Base-by-base conservation (phyloP, 495 filamentous ascomycete species). In the Penicillium robsamsonii region DNA sequence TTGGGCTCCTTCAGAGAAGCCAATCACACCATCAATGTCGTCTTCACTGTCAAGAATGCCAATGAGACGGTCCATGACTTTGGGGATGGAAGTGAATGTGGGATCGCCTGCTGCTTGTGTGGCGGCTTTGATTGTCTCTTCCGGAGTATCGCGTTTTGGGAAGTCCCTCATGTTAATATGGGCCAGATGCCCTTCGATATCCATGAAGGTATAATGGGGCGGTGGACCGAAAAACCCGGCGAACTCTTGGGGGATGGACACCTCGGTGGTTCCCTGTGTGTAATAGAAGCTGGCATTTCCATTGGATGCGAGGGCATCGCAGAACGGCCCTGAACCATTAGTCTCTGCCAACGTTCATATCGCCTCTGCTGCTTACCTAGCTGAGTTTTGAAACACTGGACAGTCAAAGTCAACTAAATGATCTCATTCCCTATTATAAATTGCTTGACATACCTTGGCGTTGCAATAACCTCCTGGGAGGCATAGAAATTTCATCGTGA, bases 1-100 rank as follows among this genome's bases (percentile, higher is more conserved):
- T 0, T 76, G 78, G 10, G 82, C 84, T 18, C 85, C 85, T 56
- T 87, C 84, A 0, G 83, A 86, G 53, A 84, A 87, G 0, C 82
- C 83, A 47, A 86, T 79, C 43, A 86, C 59, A 5, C 67, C 69
- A 9, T 63, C 61, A 13, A 70, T 69, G 0, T 65, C 63, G 3
- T 62, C 70, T 17, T 84, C 74, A 6, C 30, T 55, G 31, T 72
- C 69, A 15, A 70, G 35, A 20, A 63, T 56, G 12, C 48, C 46
- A n/a, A 66, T 51, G n/a, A 67, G 41, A 8, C 50, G 53, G 27
- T 61, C 60, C 50, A 66, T 30, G 11, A 62, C 57, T 2, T 33
- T 9, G 9, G 24, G n/a, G 6, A 62, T 48, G 29, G 46, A 49
- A 8, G 58, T 44, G 13, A 53, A 60, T 12, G 46, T 57, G 3